phyloP scores from a whole-genome alignment of 2,329 filamentous ascomycete genomes.

The Monilinia fructicola region DNA sequence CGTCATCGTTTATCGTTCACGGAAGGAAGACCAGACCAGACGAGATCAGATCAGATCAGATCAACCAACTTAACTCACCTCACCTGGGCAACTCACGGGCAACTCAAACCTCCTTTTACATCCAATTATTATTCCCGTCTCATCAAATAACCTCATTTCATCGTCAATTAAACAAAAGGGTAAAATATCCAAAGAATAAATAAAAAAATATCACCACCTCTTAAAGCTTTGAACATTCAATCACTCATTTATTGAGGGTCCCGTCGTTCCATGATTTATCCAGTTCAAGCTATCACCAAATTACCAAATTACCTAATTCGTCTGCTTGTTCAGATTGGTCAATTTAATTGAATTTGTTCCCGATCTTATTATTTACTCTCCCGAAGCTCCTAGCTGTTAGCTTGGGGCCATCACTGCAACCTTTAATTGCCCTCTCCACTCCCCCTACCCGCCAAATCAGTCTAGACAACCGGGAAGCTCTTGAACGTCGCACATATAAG shows the following conservation, averaged over 20 bases:
- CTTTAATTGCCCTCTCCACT: conserved; percentile 6
- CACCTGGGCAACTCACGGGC: too few relatives aligned
- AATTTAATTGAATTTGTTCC: conserved; percentile 14
- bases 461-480: neutral
- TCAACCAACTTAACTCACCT: neutral
- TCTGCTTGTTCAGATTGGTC: conserved; percentile 7
- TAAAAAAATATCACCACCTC: neutral
- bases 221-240: neutral
- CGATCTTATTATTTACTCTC: conserved; percentile 16
- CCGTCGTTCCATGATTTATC: neutral
- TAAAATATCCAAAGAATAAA: too few relatives aligned
- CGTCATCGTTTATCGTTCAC: conserved; percentile 10
- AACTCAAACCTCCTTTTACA: neutral
- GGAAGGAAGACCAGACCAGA: neutral
- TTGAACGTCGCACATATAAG: neutral
- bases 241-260: neutral
- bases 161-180: neutral
- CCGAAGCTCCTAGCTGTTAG: conserved; percentile 11
- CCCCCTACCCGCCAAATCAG: conserved; percentile 1
- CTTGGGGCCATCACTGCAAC: neutral
- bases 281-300: neutral
- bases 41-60: neutral
- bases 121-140: too few relatives aligned
- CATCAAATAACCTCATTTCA: neutral
- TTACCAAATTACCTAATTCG: conserved; percentile 6